These are phyloP conservation scores for Spencermartinsiella europaea DNA, from an alignment of 805 yeast genomes.

Conservation along the genomic window DNA sequence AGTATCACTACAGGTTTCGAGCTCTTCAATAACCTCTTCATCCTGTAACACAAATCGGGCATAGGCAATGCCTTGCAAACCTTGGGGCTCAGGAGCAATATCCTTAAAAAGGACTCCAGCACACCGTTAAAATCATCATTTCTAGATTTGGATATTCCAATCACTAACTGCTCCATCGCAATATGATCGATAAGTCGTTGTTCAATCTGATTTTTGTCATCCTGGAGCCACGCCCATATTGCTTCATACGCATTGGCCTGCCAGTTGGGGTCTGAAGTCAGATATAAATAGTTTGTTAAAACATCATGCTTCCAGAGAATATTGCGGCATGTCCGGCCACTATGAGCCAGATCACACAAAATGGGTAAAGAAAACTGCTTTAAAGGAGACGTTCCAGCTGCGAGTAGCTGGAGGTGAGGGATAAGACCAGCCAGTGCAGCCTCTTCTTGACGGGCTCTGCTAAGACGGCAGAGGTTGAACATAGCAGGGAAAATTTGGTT, in stretches of 20 bases:
- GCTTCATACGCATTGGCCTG: slow-evolving; percentile 52
- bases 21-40: not conserved
- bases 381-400: slow-evolving; percentile 37
- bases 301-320: slow-evolving; percentile 37
- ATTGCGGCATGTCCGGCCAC: slow-evolving; percentile 37
- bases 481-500: slow-evolving; percentile 45
- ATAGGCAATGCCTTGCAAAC: not conserved
- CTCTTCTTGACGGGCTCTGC: slow-evolving; percentile 41
- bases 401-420: slow-evolving; percentile 39
- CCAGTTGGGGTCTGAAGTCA: slow-evolving; percentile 51
- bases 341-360: slow-evolving; percentile 47
- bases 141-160: slow-evolving; percentile 17
- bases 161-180: slow-evolving; percentile 9
- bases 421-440: slow-evolving; percentile 44
- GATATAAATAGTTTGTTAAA: slow-evolving; percentile 34
- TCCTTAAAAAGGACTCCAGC: slow-evolving; percentile 18
- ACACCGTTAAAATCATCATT: slow-evolving; percentile 15
- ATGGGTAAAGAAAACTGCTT: slow-evolving; percentile 51
- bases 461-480: slow-evolving; percentile 49
- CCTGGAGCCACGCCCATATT: slow-evolving; percentile 34
- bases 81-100: not conserved
- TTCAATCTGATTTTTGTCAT: slow-evolving; percentile 22
- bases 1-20: not conserved
- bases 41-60: not conserved
- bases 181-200: slow-evolving; percentile 9